Conservation (phyloP, 441 rosid species). For the Viola pubescens region DNA sequence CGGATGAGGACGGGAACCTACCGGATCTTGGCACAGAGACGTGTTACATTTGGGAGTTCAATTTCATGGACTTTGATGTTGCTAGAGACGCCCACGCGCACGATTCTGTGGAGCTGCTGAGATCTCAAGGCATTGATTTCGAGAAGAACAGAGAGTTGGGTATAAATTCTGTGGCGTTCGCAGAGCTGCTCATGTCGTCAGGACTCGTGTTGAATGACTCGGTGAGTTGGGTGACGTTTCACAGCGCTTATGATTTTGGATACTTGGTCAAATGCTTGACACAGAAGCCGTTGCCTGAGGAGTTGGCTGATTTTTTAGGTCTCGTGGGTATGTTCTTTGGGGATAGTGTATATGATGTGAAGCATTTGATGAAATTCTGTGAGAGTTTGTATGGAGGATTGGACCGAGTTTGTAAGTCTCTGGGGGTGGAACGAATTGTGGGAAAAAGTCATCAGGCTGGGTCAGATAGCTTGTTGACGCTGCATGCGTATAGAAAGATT, state of each 20-base stretch:
- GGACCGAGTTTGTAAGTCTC: conserved; percentile 36
- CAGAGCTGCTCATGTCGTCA: conserved; percentile 52
- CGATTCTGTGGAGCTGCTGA: conserved; percentile 49
- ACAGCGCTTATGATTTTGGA: conserved; percentile 66
- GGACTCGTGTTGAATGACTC: conserved; percentile 46
- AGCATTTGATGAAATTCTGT: conserved; percentile 47
- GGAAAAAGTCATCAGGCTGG: conserved; percentile 71
- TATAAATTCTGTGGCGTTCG: conserved; percentile 36
- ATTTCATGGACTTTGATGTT: conserved; percentile 47
- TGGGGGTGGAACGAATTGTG: conserved; percentile 35
- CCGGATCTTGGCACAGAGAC: conserved; percentile 42
- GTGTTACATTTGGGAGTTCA: conserved; percentile 56
- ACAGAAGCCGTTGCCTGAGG: conserved; percentile 28
- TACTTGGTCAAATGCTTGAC: conserved; percentile 53
- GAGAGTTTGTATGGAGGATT: conserved; percentile 45
- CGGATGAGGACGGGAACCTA: conserved; percentile 42
- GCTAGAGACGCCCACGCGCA: conserved; percentile 36
- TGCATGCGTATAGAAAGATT: conserved; percentile 44
- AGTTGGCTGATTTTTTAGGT: conserved; percentile 30
- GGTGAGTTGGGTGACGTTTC: conserved; percentile 65
- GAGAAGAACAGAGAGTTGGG: conserved; percentile 39
- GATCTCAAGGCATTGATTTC: conserved; percentile 50
- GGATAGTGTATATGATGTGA: conserved; percentile 43
- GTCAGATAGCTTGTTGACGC: conserved; percentile 57
- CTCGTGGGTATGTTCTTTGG: conserved; percentile 41